Evolutionary conservation across 1,284 basidiomycete genomes (phyloP).

Genomic region (Earliella scabrosa): DNA sequence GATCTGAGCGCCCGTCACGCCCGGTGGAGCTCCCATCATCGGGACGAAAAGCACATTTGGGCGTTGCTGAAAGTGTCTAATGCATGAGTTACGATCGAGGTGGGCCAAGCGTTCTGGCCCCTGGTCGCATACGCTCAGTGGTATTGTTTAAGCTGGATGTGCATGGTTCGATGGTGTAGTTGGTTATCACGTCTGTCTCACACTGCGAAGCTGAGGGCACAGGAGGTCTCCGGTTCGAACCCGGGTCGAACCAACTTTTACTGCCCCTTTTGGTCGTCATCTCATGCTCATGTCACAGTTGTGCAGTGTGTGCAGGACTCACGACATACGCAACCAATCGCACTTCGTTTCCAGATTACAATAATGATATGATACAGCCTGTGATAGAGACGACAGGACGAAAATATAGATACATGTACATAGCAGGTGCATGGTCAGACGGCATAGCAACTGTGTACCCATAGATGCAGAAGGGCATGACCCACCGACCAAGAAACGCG

Average conservation of each 20-base stretch:
- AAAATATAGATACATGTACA: constrained; percentile 27
- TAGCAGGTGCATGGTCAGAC: constrained; percentile 22
- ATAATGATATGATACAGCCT: constrained; percentile 17
- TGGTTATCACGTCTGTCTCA: constrained; percentile 13
- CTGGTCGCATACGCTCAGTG: too few species aligned
- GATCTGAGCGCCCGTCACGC: too few species aligned
- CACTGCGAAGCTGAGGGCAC: background rate
- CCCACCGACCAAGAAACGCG: background rate
- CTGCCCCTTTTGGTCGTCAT: too few species aligned
- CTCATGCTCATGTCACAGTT: too few species aligned
- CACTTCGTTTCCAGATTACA: background rate
- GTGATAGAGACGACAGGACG: constrained; percentile 16
- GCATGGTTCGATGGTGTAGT: constrained; percentile 12
- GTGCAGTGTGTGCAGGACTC: too few species aligned
- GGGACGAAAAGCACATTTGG: too few species aligned
- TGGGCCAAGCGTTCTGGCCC: too few species aligned
- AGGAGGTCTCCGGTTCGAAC: constrained; percentile 17
- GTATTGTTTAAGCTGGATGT: too few species aligned
- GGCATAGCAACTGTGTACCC: constrained; percentile 17
- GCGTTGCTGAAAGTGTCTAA: too few species aligned
- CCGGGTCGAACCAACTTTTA: constrained; percentile 19
- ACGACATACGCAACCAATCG: too few species aligned
- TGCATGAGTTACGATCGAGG: too few species aligned
- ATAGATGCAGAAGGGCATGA: background rate
- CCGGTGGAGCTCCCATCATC: too few species aligned